Conservation (phyloP, 2,329 filamentous ascomycete genomes). For the Diaporthe amygdali region DNA sequence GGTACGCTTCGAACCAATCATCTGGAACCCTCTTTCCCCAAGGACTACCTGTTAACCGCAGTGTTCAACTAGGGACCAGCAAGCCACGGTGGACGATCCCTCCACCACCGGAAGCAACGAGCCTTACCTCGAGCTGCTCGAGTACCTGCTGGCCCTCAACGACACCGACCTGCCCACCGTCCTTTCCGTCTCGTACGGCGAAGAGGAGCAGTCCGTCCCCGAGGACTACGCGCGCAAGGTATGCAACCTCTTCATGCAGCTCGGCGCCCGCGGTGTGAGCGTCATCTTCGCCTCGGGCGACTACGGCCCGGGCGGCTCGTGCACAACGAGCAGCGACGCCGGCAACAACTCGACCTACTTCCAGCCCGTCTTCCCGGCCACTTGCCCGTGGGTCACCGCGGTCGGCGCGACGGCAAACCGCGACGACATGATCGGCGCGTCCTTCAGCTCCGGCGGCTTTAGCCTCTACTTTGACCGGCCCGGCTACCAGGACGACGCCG, state of each 20-base stretch:
- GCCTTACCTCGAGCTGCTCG: slow-evolving; percentile 51
- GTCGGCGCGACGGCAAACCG: slow-evolving; percentile 60
- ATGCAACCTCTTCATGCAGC: slow-evolving; percentile 68
- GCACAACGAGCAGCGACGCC: slow-evolving; percentile 60
- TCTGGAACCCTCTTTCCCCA: too few relatives aligned
- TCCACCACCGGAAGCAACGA: background rate
- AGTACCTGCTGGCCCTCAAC: slow-evolving; percentile 52
- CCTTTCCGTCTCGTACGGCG: slow-evolving; percentile 69
- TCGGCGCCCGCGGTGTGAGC: slow-evolving; percentile 70
- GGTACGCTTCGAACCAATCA: slow-evolving; percentile 35
- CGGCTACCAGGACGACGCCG: slow-evolving; percentile 44
- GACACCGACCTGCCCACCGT: slow-evolving; percentile 61
- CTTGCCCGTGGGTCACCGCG: slow-evolving; percentile 62
- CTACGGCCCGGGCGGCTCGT: slow-evolving; percentile 46
- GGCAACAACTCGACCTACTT: slow-evolving; percentile 58
- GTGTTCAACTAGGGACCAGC: too few relatives aligned
- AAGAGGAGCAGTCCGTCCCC: slow-evolving; percentile 70
- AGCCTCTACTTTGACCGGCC: slow-evolving; percentile 50
- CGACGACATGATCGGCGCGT: slow-evolving; percentile 30
- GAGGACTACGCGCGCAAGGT: slow-evolving; percentile 63
- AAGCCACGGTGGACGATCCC: too few relatives aligned
- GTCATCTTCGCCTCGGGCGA: slow-evolving; percentile 65
- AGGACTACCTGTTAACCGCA: too few relatives aligned
- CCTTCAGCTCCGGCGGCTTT: slow-evolving; percentile 48
- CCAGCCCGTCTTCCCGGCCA: slow-evolving; percentile 58